Base-by-base conservation (phyloP, 2,329 filamentous ascomycete genomes). In the Diaporthe destruens region DNA sequence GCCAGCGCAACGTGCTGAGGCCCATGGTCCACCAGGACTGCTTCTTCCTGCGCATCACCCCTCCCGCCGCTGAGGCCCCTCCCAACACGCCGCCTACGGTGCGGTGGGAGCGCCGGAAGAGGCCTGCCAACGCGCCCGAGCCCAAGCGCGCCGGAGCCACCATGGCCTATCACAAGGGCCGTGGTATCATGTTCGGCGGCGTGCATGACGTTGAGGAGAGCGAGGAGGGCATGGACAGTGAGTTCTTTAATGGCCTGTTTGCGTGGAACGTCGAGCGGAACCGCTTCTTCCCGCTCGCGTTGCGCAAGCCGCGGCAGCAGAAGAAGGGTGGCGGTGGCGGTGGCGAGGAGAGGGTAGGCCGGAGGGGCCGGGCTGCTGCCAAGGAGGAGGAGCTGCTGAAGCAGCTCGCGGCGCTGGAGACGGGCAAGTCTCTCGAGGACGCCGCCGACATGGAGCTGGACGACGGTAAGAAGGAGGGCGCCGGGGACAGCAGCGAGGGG, bases 211-310 rank as follows among this genome's bases (percentile, higher is more conserved):
- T 97, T 0, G 94, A 97, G 81, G 89, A 95, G 80, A 96, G 90
- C 75, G 95, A 98, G 80, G 96, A 99, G 81, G 95, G 94, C 4
- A 97, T 99, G 76, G 96, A 99, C 70, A 97, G 94, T 79, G 95
- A 98, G 81, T 99, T 99, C 83, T 99, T 98, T 85, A 96, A 98
- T 78, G 89, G 92, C 71, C 84, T 98, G 32, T 97, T 93, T 78
- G 93, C 95, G 6, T 98, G 95, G 94, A 98, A 97, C 79, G 91
- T 98, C 75, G 96, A 98, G 78, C 90, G 96, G 73, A 99, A 99
- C 80, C 89, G 96, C 11, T 98, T 98, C 84, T 98, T 98, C 85
- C 94, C 93, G 2, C 86, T 98, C 56, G 85, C 86, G 12, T 85
- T 98, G 57, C 88, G 95, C 68, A 94, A 94, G 77, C 89, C 94